Base-by-base conservation (phyloP, 2,329 filamentous ascomycete species). In the Bertia moriformis region DNA sequence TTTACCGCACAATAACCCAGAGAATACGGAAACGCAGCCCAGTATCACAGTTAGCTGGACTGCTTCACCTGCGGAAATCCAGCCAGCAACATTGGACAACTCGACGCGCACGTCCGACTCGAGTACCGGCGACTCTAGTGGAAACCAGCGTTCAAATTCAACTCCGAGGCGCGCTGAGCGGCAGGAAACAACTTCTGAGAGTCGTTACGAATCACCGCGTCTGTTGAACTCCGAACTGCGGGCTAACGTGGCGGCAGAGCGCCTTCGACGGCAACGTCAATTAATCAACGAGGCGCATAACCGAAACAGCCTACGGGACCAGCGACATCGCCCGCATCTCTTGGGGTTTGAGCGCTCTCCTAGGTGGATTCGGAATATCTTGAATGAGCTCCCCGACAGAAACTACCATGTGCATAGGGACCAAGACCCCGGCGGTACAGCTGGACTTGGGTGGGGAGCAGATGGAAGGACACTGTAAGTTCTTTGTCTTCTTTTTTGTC, bases 391-490 rank as follows among this genome's bases (percentile, higher is more conserved):
- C 32, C 50, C 52, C 19, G 52, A 59, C 15, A 48, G 57, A 41
- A 51, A 48, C 38, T 43, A 10, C 22, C 22, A 27, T 27, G 49
- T 49, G 4, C 44, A 51, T 41, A 47, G 48, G 17, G 45, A 51
- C 39, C 48, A 55, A 37, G 55, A 59, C 27, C 51, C 54, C 40
- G 58, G 60, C 19, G 51, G 53, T 20, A 65, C 63, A 14, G 62
- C 63, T 41, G 63, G 63, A 15, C 51, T 67, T 38, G 63, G 62
- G 5, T 67, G 62, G 58, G 61, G 61, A 39, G 53, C 51, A 5
- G 61, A 67, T 49, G 63, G 62, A 14, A 54, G 59, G 46, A 61
- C 56, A 41, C 44, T 67, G 63, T 67, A 52, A 56, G 63, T 57
- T 35, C n/a, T n/a, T n/a, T n/a, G 19, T 38, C 20, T 32, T 22